Evolutionary conservation across 805 yeast genomes (phyloP), one percentile per base, ranked within the genome.

Genomic region (Schwanniomyces pseudopolymorphus): DNA sequence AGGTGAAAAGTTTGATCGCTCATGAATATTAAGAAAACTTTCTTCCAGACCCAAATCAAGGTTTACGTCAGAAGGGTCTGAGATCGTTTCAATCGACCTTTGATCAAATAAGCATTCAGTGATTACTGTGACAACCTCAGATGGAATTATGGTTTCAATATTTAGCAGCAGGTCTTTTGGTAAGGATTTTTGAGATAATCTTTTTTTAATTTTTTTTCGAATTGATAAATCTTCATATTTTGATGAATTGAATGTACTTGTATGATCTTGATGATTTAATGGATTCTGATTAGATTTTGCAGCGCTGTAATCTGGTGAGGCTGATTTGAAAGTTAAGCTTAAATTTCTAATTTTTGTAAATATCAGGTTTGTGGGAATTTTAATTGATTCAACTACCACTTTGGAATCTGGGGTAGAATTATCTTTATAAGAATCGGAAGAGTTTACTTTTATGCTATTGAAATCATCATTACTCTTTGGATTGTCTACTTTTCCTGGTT

Each of bases 61-160:
- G 16, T 44, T 39, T 35, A 44, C 7, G 11, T 14, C 35, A 7
- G 20, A 31, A 39, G 35, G 24, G 19, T 17, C 21, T 14, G 20
- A 26, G 20, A 13, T 38, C 8, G 25, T 26, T n/a, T 19, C 22
- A 11, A 31, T 20, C 4, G 43, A 20, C 31, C 47, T 28, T 5
- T 44, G 33, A 19, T 44, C 43, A 22, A 39, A 25, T 21, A 44
- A 19, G 16, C 47, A 44, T 20, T 44, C 47, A 9, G 47, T 39
- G 17, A 44, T 44, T 16, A 43, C 39, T 9, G 47, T 33, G 7
- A 36, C 40, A 9, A 44, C 28, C 5, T 39, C 47, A 7, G 43
- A 17, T 4, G 47, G 47, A 17, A 44, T 39, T 13, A 13, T 17
- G 14, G 27, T 24, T 14, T 26, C 25, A 20, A 17, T 4, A 21